Base-by-base conservation (phyloP, 2,329 filamentous ascomycete species). In the Pestalotiopsis sp. region DNA sequence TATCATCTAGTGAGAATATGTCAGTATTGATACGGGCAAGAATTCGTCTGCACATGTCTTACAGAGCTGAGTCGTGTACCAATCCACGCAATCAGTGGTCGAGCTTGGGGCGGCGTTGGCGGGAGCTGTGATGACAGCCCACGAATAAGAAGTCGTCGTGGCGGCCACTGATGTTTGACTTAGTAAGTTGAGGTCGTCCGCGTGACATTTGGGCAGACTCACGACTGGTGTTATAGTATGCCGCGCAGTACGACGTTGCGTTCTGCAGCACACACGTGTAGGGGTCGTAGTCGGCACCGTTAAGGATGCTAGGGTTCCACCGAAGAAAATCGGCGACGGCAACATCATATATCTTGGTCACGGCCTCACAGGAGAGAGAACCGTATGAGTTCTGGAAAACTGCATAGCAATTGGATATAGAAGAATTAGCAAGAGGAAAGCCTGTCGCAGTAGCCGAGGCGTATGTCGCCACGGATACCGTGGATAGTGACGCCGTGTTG, bases 381-480 rank as follows among this genome's bases (percentile, higher is more conserved):
- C 52, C 20, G n/a, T 58, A n/a, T 0, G n/a, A 25, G 52, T 58
- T n/a, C 20, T 58, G 52, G 14, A n/a, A 58, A 27, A 52, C 45
- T 6, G 45, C 45, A 20, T 52, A 52, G 45, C 52, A 58, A 25
- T 27, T 23, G 52, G 52, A 4, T 12, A n/a, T 58, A 4, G 52
- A n/a, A 1, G 12, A n/a, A 13, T n/a, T 58, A 12, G 52, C 52
- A 20, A 58, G 52, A 11, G 52, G 20, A 27, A 58, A 23, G 1
- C 14, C 52, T 23, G 52, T 58, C 7, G 49, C 20, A 73, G 73
- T 68, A 17, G 64, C 70, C 17, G 62, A 40, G 61, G 61, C 66
- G 66, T 69, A 65, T 59, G 65, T 69, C 17, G 63, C 62, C 31
- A 61, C 66, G 49, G 65, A 59, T 49, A 65, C 56, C 13, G 61